Conservation (phyloP, 192 early-diverging fungal genomes). For the Radiomyces spectabilis region DNA sequence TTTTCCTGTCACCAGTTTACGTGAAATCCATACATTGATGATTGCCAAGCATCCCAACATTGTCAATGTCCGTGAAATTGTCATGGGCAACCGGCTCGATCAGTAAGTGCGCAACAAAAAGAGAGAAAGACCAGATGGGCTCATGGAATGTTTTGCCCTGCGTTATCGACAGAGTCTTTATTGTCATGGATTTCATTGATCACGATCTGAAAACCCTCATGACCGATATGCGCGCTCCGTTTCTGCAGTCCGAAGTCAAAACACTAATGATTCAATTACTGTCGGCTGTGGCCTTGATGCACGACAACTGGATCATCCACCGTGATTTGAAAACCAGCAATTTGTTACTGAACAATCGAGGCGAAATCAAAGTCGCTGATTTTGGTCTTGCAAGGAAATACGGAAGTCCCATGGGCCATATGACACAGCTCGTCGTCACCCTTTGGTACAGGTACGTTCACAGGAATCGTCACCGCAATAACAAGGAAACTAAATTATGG, state of each 20-base stretch:
- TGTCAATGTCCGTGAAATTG: slow-evolving; percentile 74
- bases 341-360: slow-evolving; percentile 50
- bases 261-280: slow-evolving; percentile 66
- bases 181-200: slow-evolving; percentile 97
- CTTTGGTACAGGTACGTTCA: slow-evolving; percentile 58
- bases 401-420: slow-evolving; percentile 51
- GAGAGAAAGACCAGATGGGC: neutral
- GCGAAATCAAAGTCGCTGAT: slow-evolving; percentile 61
- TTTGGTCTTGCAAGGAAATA: slow-evolving; percentile 61
- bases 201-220: slow-evolving; percentile 91
- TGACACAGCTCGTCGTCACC: slow-evolving; percentile 63
- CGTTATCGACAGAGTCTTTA: slow-evolving; percentile 66
- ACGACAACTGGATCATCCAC: slow-evolving; percentile 65
- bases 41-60: slow-evolving; percentile 79
- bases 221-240: slow-evolving; percentile 73
- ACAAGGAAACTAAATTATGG: too few species aligned
- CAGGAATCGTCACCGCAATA: neutral
- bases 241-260: slow-evolving; percentile 82
- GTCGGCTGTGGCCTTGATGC: slow-evolving; percentile 51
- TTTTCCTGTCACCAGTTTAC: slow-evolving; percentile 70
- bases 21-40: slow-evolving; percentile 71
- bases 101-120: slow-evolving; percentile 35
- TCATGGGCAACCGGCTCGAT: slow-evolving; percentile 51
- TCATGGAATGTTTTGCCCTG: too few species aligned
- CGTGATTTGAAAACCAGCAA: slow-evolving; percentile 64